phyloP scores from a whole-genome alignment of 1,284 basidiomycete genomes.

The Austroboletus niveus region DNA sequence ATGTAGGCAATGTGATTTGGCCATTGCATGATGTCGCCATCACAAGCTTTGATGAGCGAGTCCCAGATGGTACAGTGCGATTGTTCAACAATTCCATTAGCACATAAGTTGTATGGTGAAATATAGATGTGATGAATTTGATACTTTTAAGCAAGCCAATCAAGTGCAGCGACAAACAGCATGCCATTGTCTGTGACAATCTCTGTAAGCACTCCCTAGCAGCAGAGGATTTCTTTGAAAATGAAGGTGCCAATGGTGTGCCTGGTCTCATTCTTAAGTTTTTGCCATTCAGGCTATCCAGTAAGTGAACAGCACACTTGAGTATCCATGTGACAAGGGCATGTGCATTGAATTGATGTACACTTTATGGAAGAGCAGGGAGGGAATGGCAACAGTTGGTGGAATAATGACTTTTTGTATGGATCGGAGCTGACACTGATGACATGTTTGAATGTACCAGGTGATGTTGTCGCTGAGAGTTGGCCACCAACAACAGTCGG shows the following conservation, averaged over 20 bases:
- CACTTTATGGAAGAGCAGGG: conserved; percentile 8
- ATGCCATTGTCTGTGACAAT: background rate
- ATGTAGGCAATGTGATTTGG: background rate
- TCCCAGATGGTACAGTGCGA: conserved; percentile 2
- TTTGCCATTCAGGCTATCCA: background rate
- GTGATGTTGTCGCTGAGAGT: background rate
- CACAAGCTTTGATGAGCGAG: conserved; percentile 4
- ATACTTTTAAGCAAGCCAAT: background rate
- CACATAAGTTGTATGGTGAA: conserved; percentile 2
- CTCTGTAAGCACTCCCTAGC: conserved; percentile 7
- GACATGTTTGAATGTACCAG: conserved; percentile 4
- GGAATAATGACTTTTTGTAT: background rate
- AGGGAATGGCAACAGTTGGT: conserved; percentile 13
- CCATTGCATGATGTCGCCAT: conserved; percentile 7
- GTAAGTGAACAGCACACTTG: background rate
- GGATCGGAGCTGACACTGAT: conserved; percentile 1
- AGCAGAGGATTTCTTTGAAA: conserved; percentile 1
- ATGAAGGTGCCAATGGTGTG: background rate
- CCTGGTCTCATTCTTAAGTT: conserved; percentile 16
- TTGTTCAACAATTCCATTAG: conserved; percentile 5
- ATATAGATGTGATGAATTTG: conserved; percentile 4
- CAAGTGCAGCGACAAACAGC: background rate
- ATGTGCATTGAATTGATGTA: conserved; percentile 3
- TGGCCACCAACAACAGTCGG: conserved; percentile 1
- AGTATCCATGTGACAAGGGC: background rate